Evolutionary conservation across 2,329 filamentous ascomycete genomes (phyloP).

Genomic region (Clonostachys solani): DNA sequence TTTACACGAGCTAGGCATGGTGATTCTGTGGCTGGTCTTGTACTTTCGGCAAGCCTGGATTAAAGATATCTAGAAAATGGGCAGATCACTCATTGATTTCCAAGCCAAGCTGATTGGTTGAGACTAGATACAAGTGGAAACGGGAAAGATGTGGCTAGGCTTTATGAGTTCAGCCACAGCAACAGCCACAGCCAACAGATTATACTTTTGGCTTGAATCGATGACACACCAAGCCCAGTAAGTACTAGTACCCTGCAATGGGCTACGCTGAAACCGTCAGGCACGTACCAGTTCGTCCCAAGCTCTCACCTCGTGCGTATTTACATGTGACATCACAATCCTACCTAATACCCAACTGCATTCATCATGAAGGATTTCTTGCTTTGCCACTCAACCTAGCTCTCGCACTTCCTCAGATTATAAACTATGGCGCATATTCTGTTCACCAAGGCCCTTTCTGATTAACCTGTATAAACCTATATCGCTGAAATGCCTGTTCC

Average conservation of each 20-base stretch:
- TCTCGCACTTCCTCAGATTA: neutral
- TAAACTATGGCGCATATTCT: neutral
- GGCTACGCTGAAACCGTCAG: too few species aligned
- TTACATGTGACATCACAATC: conserved; percentile 11
- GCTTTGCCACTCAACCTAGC: neutral
- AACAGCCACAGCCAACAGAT: too few species aligned
- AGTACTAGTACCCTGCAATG: too few species aligned
- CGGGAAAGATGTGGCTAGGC: too few species aligned
- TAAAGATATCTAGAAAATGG: too few species aligned
- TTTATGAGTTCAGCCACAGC: too few species aligned
- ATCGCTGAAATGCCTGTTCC: conserved; percentile 41
- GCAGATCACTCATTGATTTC: too few species aligned
- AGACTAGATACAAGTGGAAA: too few species aligned
- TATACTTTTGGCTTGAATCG: too few species aligned
- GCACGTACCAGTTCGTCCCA: neutral
- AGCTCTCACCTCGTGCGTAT: neutral
- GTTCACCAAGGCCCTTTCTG: neutral
- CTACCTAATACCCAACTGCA: neutral
- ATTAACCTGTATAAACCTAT: neutral
- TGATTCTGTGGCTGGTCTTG: neutral
- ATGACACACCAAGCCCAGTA: too few species aligned
- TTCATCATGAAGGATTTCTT: neutral
- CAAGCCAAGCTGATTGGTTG: too few species aligned
- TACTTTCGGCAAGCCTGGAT: too few species aligned
- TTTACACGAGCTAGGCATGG: conserved; percentile 94